These are phyloP conservation scores for Verticillium klebahnii DNA, from an alignment of 2,329 filamentous ascomycete genomes.

Conservation along the genomic window DNA sequence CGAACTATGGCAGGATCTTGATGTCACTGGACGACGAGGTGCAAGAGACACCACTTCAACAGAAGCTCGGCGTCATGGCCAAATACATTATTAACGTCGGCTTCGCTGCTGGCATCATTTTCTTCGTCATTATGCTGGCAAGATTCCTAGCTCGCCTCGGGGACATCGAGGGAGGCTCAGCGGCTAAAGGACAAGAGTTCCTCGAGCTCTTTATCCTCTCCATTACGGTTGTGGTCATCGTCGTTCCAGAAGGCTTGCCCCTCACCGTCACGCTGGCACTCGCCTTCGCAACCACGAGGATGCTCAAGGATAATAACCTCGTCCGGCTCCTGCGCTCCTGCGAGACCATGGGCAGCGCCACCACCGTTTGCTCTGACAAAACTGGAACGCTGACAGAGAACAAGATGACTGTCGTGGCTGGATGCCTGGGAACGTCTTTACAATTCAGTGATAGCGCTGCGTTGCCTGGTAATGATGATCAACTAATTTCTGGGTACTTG, in stretches of 20 bases:
- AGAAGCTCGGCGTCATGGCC: constrained; percentile 42
- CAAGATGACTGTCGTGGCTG: constrained; percentile 56
- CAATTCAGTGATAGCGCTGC: constrained; percentile 1
- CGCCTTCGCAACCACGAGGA: constrained; percentile 56
- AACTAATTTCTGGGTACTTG: neutral
- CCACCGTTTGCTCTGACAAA: constrained; percentile 60
- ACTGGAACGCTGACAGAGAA: constrained; percentile 62
- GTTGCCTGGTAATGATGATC: neutral
- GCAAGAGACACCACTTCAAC: constrained; percentile 49
- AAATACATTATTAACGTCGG: constrained; percentile 38
- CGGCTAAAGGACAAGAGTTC: constrained; percentile 48
- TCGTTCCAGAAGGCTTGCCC: constrained; percentile 55
- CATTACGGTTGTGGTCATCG: constrained; percentile 53
- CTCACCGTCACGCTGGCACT: constrained; percentile 56
- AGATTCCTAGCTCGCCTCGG: neutral
- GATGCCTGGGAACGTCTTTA: constrained; percentile 38
- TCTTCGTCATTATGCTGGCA: constrained; percentile 14
- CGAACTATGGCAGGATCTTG: constrained; percentile 48
- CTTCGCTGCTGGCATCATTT: constrained; percentile 56
- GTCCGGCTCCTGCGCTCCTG: constrained; percentile 54
- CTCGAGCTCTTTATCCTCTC: constrained; percentile 53
- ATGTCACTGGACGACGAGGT: constrained; percentile 47
- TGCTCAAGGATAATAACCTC: constrained; percentile 58
- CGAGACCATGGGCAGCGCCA: constrained; percentile 61
- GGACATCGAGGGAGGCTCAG: constrained; percentile 26